phyloP scores from a whole-genome alignment of 371 early-diverging fungal species.

The Dichotomocladium elegans region DNA sequence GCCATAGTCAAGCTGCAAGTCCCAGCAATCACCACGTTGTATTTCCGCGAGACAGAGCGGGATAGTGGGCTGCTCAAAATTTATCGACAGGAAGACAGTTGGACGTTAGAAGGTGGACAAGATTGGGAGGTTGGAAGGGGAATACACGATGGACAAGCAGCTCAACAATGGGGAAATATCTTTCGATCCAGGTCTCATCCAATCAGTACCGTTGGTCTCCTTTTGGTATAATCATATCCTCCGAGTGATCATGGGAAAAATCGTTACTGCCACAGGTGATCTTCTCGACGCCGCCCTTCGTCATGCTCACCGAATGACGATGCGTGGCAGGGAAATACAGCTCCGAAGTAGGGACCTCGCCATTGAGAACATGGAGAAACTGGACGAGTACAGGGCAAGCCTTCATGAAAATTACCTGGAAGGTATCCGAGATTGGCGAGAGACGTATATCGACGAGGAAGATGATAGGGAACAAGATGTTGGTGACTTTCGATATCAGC shows the following conservation, averaged over 20 bases:
- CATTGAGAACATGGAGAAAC: constrained; percentile 26
- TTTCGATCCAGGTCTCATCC: constrained; percentile 40
- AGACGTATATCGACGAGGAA: constrained; percentile 7
- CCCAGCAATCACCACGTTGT: constrained; percentile 44
- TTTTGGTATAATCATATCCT: constrained; percentile 66
- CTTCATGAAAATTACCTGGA: constrained; percentile 37
- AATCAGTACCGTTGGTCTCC: constrained; percentile 55
- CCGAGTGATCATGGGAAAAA: constrained; percentile 50
- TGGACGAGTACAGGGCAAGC: constrained; percentile 36
- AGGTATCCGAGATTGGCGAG: constrained; percentile 33
- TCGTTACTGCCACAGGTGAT: constrained; percentile 54
- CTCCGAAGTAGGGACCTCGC: constrained; percentile 35
- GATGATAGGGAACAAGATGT: not conserved
- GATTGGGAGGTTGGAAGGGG: too few relatives aligned
- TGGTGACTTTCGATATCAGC: not conserved
- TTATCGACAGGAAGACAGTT: constrained; percentile 48
- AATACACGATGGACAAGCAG: not conserved
- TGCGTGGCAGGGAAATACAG: constrained; percentile 37
- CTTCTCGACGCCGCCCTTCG: constrained; percentile 50
- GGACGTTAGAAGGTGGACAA: constrained; percentile 49
- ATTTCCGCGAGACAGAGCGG: constrained; percentile 36
- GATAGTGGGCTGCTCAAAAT: constrained; percentile 39
- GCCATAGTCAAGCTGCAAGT: constrained; percentile 35
- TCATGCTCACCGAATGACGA: constrained; percentile 39
- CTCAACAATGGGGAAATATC: not conserved